A percentile compares a stretch with the other conserved stretches of the same genome.
Conservation (phyloP, 2,329 filamentous ascomycete genomes). For the Botrytis porri region DNA sequence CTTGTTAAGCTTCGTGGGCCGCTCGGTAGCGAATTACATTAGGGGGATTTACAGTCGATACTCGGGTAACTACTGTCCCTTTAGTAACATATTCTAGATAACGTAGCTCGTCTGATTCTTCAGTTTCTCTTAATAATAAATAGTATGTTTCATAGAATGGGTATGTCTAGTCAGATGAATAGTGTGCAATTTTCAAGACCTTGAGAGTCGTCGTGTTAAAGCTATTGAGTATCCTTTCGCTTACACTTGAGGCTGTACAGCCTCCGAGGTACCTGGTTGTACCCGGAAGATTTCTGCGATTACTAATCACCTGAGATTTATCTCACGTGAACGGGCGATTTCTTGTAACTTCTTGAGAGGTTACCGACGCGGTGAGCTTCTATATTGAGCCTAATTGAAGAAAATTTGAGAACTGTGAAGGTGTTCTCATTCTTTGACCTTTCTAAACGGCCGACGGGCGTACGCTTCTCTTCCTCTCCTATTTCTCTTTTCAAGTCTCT, state of each 20-base stretch:
- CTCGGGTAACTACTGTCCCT: neutral
- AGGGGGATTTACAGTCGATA: neutral
- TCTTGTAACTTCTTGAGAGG: neutral
- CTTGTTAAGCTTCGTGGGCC: neutral
- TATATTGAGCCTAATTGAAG: neutral
- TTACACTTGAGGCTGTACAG: neutral
- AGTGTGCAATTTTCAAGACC: neutral
- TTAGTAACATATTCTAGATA: neutral
- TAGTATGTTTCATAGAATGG: neutral
- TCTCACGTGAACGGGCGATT: neutral
- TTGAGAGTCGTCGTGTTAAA: neutral
- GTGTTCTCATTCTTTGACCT: neutral
- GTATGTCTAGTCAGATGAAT: neutral
- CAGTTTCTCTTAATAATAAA: neutral
- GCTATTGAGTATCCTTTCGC: neutral
- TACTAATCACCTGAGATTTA: neutral
- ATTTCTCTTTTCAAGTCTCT: neutral
- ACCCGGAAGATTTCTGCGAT: neutral
- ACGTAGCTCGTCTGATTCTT: neutral
- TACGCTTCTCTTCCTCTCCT: neutral
- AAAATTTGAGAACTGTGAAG: neutral
- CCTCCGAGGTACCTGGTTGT: neutral
- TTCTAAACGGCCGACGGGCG: accelerated
- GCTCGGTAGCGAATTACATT: neutral
- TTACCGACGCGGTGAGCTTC: neutral